Evolutionary conservation across 345 rosid species (phyloP), one percentile per base, ranked within the genome.

Genomic region (Eucalyptus albens): DNA sequence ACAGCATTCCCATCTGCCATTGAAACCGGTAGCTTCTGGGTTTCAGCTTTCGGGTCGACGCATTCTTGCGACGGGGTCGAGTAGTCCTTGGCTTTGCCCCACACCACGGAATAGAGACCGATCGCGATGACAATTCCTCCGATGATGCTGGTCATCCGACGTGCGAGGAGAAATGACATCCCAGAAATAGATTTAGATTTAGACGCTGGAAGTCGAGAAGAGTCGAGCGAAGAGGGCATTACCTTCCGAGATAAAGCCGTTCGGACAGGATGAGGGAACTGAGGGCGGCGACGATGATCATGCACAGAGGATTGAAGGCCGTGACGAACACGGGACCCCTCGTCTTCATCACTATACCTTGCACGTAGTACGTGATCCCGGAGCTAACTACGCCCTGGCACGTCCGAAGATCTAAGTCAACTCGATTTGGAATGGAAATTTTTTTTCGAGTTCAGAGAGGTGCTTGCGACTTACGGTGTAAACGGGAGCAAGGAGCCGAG

Each of bases 281-380:
- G 86, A 97, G 93, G 56, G 89, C 82, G 49, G 97, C 93, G 24
- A 94, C 97, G 29, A 95, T 91, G 91, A 96, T 91, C 99, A 94
- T 96, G 92, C 98, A 94, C 1, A 96, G 93, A 87, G 98, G 98
- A 90, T 96, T 96, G 89, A 97, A 96, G 14, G 95, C 96, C 19
- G 98, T 96, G 19, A 95, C 97, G 42, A 96, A 97, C 12, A 95
- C 98, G 1, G 95, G 97, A 5, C 97, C 97, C 92, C 95, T 95
- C 12, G 94, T 92, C 89, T 92, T 94, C 97, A 96, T 92, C 88
- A 96, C 98, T 31, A 93, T 88, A 2, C 98, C 97, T 96, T 96
- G 97, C 67, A 96, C 96, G 53, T 97, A 95, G 87, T 96, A 96
- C 1, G 97, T 92, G 27, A 97, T 88, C 15, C 98, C 98, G 6